Conservation (phyloP, 1,139 yeast species). For the Taphrina sp. region DNA sequence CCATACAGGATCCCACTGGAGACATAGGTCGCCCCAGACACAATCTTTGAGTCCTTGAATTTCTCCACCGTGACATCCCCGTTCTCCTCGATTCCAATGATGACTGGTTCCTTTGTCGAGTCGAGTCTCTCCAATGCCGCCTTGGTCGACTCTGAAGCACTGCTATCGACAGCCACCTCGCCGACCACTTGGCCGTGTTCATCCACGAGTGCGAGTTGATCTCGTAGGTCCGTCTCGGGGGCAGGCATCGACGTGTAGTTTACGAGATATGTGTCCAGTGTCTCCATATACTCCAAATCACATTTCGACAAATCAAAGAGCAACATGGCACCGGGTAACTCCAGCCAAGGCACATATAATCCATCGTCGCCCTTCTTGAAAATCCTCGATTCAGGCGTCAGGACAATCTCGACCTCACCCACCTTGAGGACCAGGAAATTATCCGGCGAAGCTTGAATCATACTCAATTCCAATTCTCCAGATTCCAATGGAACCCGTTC, state of each 20-base stretch:
- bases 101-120: slow-evolving; percentile 19
- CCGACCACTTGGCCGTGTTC: slow-evolving; percentile 19
- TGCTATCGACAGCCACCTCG: slow-evolving; percentile 9
- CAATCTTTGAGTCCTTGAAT: slow-evolving; percentile 7
- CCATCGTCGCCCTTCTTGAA: slow-evolving; percentile 19
- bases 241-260: slow-evolving; percentile 30
- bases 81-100: slow-evolving; percentile 7
- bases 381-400: slow-evolving; percentile 20
- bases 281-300: slow-evolving; percentile 1
- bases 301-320: not conserved
- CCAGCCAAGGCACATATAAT: slow-evolving; percentile 13
- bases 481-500: not conserved
- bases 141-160: not conserved
- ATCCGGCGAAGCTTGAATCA: slow-evolving; percentile 10
- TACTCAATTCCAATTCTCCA: slow-evolving; percentile 6
- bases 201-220: slow-evolving; percentile 25
- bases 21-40: slow-evolving; percentile 3
- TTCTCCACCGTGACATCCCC: slow-evolving; percentile 15
- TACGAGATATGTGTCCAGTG: slow-evolving; percentile 23
- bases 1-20: slow-evolving; percentile 25
- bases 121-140: not conserved
- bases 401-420: slow-evolving; percentile 16
- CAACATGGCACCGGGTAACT: slow-evolving; percentile 22
- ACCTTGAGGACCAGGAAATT: slow-evolving; percentile 10
- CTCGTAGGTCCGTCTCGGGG: slow-evolving; percentile 19